Percentiles rank a stretch among this genome's conserved stretches.
Conservation (phyloP, 2,329 filamentous ascomycete genomes). For the Helminthosporium solani region DNA sequence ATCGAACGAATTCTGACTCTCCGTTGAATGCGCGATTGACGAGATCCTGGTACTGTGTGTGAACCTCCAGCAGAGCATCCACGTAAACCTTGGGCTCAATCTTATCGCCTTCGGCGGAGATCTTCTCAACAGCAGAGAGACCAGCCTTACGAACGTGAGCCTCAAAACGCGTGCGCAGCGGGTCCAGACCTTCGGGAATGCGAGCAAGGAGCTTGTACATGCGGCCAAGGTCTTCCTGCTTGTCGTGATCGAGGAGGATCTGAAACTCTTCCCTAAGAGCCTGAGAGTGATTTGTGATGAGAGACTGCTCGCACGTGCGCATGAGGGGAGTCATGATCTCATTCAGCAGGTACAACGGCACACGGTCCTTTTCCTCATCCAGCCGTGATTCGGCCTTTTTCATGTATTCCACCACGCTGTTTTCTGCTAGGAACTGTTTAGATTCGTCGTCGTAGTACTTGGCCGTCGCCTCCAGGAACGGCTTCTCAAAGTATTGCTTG, state of each 20-base stretch:
- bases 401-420: slow-evolving; percentile 99
- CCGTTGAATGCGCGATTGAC: slow-evolving; percentile 92
- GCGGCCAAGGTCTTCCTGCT: slow-evolving; percentile 89
- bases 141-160: slow-evolving; percentile 89
- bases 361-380: slow-evolving; percentile 90
- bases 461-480: slow-evolving; percentile 82
- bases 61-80: slow-evolving; percentile 89
- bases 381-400: slow-evolving; percentile 93
- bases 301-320: slow-evolving; percentile 81
- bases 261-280: slow-evolving; percentile 97
- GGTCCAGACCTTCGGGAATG: slow-evolving; percentile 89
- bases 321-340: slow-evolving; percentile 85
- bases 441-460: slow-evolving; percentile 90
- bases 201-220: slow-evolving; percentile 93
- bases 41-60: slow-evolving; percentile 87
- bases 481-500: slow-evolving; percentile 85
- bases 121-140: slow-evolving; percentile 83
- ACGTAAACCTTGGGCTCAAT: slow-evolving; percentile 97
- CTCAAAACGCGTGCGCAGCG: slow-evolving; percentile 83
- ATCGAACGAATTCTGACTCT: slow-evolving; percentile 94
- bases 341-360: slow-evolving; percentile 84
- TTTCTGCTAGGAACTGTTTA: slow-evolving; percentile 90
- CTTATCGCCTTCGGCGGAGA: slow-evolving; percentile 82
- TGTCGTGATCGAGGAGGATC: slow-evolving; percentile 86
- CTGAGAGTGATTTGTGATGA: slow-evolving; percentile 83